phyloP scores from a whole-genome alignment of 1,139 yeast species.

The Candida anutae region DNA sequence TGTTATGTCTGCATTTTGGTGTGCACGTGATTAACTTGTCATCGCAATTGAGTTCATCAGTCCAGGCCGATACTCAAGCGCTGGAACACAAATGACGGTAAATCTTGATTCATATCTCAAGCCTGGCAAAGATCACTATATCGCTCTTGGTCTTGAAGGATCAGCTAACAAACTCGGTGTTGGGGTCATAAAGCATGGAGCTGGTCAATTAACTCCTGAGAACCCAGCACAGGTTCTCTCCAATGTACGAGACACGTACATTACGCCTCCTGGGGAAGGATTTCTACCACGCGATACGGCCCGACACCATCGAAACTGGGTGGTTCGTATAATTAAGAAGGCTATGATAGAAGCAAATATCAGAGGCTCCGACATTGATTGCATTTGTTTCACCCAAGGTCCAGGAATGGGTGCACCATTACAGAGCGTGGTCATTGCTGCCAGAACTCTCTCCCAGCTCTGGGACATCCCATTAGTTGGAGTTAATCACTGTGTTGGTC shows the following conservation, averaged over 20 bases:
- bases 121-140: slow-evolving; percentile 42
- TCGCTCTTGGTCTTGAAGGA: slow-evolving; percentile 91
- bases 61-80: neutral
- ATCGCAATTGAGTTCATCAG: too few species aligned
- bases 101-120: slow-evolving; percentile 32
- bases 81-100: slow-evolving; percentile 20
- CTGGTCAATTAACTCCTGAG: slow-evolving; percentile 40
- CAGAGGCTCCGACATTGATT: slow-evolving; percentile 59
- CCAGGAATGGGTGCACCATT: slow-evolving; percentile 99
- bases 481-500: slow-evolving; percentile 96
- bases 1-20: neutral
- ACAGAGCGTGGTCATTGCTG: slow-evolving; percentile 88
- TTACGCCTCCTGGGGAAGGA: slow-evolving; percentile 98
- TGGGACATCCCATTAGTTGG: slow-evolving; percentile 87
- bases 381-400: slow-evolving; percentile 93
- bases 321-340: slow-evolving; percentile 62
- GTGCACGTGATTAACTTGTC: slow-evolving; percentile 9
- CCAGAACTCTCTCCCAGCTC: slow-evolving; percentile 73
- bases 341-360: slow-evolving; percentile 62
- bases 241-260: slow-evolving; percentile 88
- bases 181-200: slow-evolving; percentile 72
- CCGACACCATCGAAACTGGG: slow-evolving; percentile 93
- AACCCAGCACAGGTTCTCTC: slow-evolving; percentile 73
- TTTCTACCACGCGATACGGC: slow-evolving; percentile 95
- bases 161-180: slow-evolving; percentile 95